Evolutionary conservation across 2,329 filamentous ascomycete genomes (phyloP).

Genomic region (Scolecobasidium constrictum): DNA sequence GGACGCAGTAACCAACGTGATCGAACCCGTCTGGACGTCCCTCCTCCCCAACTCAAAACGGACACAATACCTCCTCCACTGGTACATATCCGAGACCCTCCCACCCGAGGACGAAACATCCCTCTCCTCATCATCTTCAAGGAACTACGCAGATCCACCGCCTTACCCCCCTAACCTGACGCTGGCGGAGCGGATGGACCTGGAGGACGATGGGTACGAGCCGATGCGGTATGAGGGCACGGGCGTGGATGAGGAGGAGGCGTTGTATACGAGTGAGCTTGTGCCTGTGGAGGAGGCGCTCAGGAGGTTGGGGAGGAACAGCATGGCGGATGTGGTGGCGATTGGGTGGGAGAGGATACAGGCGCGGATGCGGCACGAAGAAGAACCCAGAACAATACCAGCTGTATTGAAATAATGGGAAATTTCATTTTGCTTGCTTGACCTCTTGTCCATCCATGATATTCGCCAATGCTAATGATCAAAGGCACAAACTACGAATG

Average conservation of each 20-base stretch:
- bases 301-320: conserved; percentile 24
- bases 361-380: not conserved
- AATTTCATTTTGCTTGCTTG: too few relatives aligned
- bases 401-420: too few relatives aligned
- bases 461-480: too few relatives aligned
- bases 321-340: conserved; percentile 33
- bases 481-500: too few relatives aligned
- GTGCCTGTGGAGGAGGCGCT: conserved; percentile 33
- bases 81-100: conserved; percentile 37
- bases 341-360: conserved; percentile 33
- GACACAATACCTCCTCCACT: conserved; percentile 34
- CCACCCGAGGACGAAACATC: conserved; percentile 24
- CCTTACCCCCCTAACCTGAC: conserved; percentile 24
- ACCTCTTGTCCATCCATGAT: too few relatives aligned
- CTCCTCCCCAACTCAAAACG: conserved; percentile 25
- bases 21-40: conserved; percentile 36
- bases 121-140: conserved; percentile 4
- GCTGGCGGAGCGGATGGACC: conserved; percentile 24
- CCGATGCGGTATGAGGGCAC: conserved; percentile 35
- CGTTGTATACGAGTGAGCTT: conserved; percentile 30
- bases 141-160: conserved; percentile 26
- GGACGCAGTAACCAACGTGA: conserved; percentile 20
- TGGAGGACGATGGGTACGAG: conserved; percentile 32
- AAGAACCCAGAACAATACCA: too few relatives aligned
- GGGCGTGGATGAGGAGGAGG: conserved; percentile 37